Evolutionary conservation across 2,329 filamentous ascomycete genomes (phyloP), one percentile per base, ranked within the genome.

Genomic region (Hypoxylon rubiginosum): DNA sequence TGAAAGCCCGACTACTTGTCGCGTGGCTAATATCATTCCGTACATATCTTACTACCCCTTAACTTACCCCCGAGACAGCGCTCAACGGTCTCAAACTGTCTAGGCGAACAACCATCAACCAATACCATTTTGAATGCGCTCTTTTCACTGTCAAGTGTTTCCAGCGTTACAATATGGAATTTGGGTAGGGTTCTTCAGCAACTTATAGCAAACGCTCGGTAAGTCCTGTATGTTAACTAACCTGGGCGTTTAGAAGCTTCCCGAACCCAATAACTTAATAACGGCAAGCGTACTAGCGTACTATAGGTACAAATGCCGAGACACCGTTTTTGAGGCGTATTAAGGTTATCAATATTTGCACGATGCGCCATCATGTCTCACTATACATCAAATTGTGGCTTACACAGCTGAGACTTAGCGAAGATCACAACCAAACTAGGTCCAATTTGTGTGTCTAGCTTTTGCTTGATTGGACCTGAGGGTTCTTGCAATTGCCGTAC

Each of bases 181-280:
- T 9, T 30, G 43, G n/a, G n/a, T n/a, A n/a, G n/a, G n/a, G n/a
- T n/a, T n/a, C n/a, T n/a, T n/a, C n/a, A n/a, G n/a, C n/a, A n/a
- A n/a, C n/a, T n/a, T n/a, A n/a, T n/a, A n/a, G n/a, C n/a, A n/a
- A 48, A 15, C n/a, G 19, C 10, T 41, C 24, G 39, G 34, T 26
- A 24, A 36, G 17, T 36, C 49, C 41, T n/a, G 54, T 43, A 28
- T 2, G n/a, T 15, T 24, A 21, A 3, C 48, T 17, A 17, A 34
- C 19, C 28, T 32, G 28, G 52, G 24, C 17, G 39, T 19, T 49
- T 54, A n/a, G 36, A 36, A 56, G 21, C n/a, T 56, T 57, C 52
- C 39, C 55, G 59, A 57, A 62, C 7, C 17, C 46, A 21, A 24
- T 45, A 19, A n/a, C 39, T 2, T 5, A 19, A 45, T 21, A 2